Evolutionary conservation across 495 filamentous ascomycete species (phyloP).

Genomic region (Daldinia bambusicola): DNA sequence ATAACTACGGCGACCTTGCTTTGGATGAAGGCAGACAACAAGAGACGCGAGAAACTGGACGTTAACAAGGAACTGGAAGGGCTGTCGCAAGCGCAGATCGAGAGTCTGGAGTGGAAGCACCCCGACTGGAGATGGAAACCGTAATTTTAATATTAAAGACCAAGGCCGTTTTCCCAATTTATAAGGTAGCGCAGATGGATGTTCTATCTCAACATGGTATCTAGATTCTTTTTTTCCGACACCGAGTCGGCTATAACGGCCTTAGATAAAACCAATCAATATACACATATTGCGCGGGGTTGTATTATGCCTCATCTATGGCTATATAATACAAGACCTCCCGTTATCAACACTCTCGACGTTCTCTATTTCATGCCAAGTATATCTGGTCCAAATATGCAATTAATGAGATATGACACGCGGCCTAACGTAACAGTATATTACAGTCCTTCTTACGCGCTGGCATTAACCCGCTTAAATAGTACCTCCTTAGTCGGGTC

Average conservation of each 20-base stretch:
- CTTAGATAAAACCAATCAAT: background rate
- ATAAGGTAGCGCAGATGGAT: too few species aligned
- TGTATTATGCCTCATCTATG: background rate
- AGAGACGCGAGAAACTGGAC: slow-evolving; percentile 63
- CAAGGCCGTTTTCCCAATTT: background rate
- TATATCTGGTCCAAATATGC: background rate
- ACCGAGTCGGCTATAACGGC: background rate
- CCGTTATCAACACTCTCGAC: background rate
- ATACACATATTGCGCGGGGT: background rate
- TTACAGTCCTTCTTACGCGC: background rate
- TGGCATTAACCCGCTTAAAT: slow-evolving; percentile 38
- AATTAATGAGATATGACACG: background rate
- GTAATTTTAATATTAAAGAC: slow-evolving; percentile 38
- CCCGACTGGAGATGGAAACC: slow-evolving; percentile 73
- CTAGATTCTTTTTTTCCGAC: background rate
- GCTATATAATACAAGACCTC: background rate
- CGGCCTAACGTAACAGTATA: background rate
- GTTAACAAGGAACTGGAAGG: slow-evolving; percentile 66
- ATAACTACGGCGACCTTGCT: slow-evolving; percentile 57
- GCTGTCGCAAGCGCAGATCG: slow-evolving; percentile 64
- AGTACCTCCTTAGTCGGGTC: slow-evolving; percentile 46
- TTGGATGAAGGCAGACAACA: slow-evolving; percentile 75
- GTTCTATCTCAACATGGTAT: background rate
- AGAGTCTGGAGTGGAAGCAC: slow-evolving; percentile 78
- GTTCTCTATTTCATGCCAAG: background rate